Evolutionary conservation across 2,329 filamentous ascomycete genomes (phyloP).

Genomic region (Fonsecaea pedrosoi): DNA sequence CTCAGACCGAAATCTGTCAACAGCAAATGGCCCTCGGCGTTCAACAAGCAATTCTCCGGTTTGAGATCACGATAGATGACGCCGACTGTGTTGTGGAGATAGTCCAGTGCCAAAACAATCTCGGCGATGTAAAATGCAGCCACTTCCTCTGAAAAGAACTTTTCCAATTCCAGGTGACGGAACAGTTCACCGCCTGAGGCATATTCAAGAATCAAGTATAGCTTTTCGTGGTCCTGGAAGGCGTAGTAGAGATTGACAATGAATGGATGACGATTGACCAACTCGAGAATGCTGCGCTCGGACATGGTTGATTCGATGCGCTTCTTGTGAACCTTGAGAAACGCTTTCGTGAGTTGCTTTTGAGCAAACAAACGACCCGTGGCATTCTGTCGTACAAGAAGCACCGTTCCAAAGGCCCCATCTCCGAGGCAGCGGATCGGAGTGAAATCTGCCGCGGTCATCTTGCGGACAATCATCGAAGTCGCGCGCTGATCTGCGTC

Average conservation of each 20-base stretch:
- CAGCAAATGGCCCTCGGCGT: conserved; percentile 87
- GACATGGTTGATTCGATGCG: conserved; percentile 97
- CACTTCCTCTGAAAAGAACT: conserved; percentile 90
- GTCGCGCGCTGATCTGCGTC: conserved; percentile 53
- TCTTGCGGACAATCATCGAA: conserved; percentile 70
- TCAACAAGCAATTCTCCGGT: conserved; percentile 94
- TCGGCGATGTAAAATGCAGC: conserved; percentile 99
- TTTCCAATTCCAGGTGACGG: conserved; percentile 88
- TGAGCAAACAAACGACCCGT: conserved; percentile 94
- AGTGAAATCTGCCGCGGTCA: conserved; percentile 90
- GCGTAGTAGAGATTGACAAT: conserved; percentile 98
- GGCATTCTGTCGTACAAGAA: conserved; percentile 85
- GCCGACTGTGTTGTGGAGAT: conserved; percentile 88
- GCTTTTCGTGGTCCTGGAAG: conserved; percentile 96
- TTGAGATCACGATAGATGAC: conserved; percentile 97
- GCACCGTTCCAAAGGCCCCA: conserved; percentile 92
- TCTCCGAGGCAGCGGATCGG: conserved; percentile 91
- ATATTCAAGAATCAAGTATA: conserved; percentile 97
- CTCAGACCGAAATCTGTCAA: conserved; percentile 96
- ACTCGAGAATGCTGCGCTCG: conserved; percentile 91
- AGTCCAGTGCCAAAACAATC: conserved; percentile 91
- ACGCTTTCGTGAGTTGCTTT: conserved; percentile 98
- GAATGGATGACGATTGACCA: conserved; percentile 94
- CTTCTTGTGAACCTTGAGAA: conserved; percentile 91
- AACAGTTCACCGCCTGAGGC: conserved; percentile 97